Percentiles rank a stretch among this genome's conserved stretches.
phyloP scores from a whole-genome alignment of 805 yeast genomes.

The Wickerhamia fluorescens region DNA sequence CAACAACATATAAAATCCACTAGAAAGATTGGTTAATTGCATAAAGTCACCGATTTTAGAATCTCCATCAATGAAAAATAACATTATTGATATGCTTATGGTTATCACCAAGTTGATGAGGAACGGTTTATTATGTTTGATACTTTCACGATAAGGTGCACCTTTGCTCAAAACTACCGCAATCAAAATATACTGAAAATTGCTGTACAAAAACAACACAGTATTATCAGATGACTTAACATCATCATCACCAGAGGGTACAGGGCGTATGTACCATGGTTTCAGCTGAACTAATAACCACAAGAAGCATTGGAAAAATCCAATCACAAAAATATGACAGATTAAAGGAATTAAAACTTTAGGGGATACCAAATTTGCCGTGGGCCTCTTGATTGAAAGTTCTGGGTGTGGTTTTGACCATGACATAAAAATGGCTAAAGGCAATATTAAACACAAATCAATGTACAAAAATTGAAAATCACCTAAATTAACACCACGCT shows the following conservation, averaged over 20 bases:
- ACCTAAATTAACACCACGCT: slow-evolving; percentile 87
- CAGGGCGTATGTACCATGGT: slow-evolving; percentile 75
- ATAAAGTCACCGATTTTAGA: slow-evolving; percentile 58
- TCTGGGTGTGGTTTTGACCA: slow-evolving; percentile 78
- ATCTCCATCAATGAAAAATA: slow-evolving; percentile 50
- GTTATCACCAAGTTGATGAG: slow-evolving; percentile 53
- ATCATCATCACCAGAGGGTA: slow-evolving; percentile 65
- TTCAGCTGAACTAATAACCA: slow-evolving; percentile 56
- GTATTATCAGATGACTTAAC: slow-evolving; percentile 90
- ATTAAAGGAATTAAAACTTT: slow-evolving; percentile 78
- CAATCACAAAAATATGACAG: slow-evolving; percentile 62
- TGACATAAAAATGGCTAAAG: slow-evolving; percentile 94
- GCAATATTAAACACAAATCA: slow-evolving; percentile 83
- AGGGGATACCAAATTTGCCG: slow-evolving; percentile 87
- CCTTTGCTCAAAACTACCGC: slow-evolving; percentile 87
- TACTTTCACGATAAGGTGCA: slow-evolving; percentile 84
- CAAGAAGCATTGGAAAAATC: slow-evolving; percentile 57
- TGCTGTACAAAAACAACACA: slow-evolving; percentile 68
- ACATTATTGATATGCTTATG: slow-evolving; percentile 37
- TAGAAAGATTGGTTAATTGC: slow-evolving; percentile 63
- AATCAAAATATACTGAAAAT: slow-evolving; percentile 80
- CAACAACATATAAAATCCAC: slow-evolving; percentile 45
- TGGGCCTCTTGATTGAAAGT: slow-evolving; percentile 72
- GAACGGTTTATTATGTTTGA: slow-evolving; percentile 62
- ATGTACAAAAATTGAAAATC: slow-evolving; percentile 95